Conservation (phyloP, 2,329 filamentous ascomycete genomes). For the Cercospora citrullina region DNA sequence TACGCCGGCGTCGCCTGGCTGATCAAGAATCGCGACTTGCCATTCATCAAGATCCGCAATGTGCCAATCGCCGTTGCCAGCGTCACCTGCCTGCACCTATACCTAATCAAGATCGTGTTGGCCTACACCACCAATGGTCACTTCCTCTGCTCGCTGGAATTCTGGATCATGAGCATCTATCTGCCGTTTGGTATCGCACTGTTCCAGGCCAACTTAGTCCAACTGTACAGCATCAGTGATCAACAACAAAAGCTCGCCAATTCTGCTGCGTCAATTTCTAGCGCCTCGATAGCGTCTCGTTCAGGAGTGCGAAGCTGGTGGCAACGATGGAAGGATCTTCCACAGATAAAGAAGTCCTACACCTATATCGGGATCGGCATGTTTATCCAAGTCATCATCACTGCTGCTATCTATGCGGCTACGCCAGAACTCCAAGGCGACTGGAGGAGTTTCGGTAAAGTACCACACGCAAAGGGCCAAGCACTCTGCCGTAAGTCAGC, state of each 20-base stretch:
- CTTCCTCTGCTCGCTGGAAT: constrained; percentile 57
- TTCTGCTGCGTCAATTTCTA: constrained; percentile 16
- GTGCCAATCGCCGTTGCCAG: constrained; percentile 29
- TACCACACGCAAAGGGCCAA: constrained; percentile 30
- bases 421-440: constrained; percentile 29
- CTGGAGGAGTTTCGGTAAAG: constrained; percentile 29
- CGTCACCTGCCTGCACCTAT: constrained; percentile 41
- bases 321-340: constrained; percentile 41
- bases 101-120: constrained; percentile 46
- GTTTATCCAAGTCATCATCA: constrained; percentile 42
- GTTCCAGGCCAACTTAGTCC: constrained; percentile 64
- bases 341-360: constrained; percentile 52
- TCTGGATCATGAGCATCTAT: constrained; percentile 67
- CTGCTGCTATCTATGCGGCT: constrained; percentile 26
- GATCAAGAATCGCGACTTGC: constrained; percentile 26
- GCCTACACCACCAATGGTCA: constrained; percentile 43
- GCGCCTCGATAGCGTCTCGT: not conserved
- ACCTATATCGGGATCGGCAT: constrained; percentile 57
- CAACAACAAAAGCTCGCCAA: constrained; percentile 27
- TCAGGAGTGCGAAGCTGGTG: constrained; percentile 32
- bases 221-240: constrained; percentile 49
- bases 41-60: constrained; percentile 32
- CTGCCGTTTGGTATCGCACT: constrained; percentile 65
- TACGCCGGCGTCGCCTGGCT: constrained; percentile 27
- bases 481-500: constrained; percentile 45